Conservation (phyloP, 148 eudicot species). For the Selenicereus undatus region DNA sequence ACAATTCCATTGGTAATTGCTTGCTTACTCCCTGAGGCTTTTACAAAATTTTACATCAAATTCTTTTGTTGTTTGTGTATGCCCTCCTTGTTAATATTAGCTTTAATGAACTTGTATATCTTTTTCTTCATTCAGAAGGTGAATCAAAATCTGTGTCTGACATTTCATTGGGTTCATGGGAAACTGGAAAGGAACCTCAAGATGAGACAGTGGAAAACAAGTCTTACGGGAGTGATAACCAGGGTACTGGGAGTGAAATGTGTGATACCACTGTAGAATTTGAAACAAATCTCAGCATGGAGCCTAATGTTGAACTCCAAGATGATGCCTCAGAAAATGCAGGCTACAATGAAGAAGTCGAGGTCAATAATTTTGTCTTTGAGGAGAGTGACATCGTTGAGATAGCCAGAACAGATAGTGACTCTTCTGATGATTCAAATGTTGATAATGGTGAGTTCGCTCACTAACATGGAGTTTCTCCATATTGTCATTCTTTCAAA, state of each 20-base stretch:
- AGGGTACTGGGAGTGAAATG: neutral
- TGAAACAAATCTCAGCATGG: neutral
- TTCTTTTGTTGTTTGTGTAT: neutral
- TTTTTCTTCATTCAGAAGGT: slow-evolving; percentile 6
- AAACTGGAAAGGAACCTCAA: neutral
- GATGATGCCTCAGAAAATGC: slow-evolving; percentile 16
- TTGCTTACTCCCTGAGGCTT: slow-evolving; percentile 9
- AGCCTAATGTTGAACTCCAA: slow-evolving; percentile 8
- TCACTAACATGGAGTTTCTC: neutral
- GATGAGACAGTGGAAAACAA: slow-evolving; percentile 4
- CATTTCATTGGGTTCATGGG: neutral
- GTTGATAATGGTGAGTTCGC: slow-evolving; percentile 13
- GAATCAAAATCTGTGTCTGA: slow-evolving; percentile 11
- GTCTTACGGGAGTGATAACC: too few relatives aligned
- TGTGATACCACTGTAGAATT: neutral
- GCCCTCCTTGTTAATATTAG: neutral
- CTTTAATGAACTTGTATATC: neutral
- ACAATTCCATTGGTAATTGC: slow-evolving; percentile 18
- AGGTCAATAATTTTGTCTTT: neutral
- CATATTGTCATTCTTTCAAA: neutral
- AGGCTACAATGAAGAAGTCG: slow-evolving; percentile 5
- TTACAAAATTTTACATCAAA: neutral
- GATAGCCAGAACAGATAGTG: neutral
- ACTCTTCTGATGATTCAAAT: neutral
- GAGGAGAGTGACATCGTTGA: slow-evolving; percentile 5